These are phyloP conservation scores for Entomortierella parvispora DNA, from an alignment of 192 early-diverging fungal species.

Conservation along the genomic window DNA sequence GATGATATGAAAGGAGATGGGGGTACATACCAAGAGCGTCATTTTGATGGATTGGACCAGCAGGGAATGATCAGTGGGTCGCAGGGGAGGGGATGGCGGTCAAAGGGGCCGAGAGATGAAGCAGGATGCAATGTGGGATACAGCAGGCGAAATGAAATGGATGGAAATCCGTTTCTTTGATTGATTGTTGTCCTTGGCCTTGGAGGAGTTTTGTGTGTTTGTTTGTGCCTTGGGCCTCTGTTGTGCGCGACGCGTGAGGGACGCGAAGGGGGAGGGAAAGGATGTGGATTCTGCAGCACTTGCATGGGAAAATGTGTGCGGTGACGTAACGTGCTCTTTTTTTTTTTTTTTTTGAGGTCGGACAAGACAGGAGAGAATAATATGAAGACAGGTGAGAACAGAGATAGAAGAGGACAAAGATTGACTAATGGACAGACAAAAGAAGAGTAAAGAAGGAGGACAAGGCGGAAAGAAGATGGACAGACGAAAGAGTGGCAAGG, in stretches of 20 bases:
- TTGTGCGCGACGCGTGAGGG: not conserved
- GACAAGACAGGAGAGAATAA: too few species aligned
- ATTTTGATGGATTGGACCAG: conserved; percentile 10
- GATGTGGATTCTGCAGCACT: too few species aligned
- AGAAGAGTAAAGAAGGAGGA: too few species aligned
- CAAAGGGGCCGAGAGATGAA: not conserved
- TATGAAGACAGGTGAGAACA: too few species aligned
- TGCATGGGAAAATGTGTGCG: too few species aligned
- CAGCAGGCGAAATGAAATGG: conserved; percentile 2
- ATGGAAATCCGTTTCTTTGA: not conserved
- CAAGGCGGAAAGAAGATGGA: too few species aligned
- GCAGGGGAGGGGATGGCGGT: not conserved
- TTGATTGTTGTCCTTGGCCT: not conserved
- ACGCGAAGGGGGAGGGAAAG: too few species aligned
- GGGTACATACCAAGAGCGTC: conserved; percentile 35
- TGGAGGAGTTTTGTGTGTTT: not conserved
- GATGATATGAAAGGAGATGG: conserved; percentile 3
- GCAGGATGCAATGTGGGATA: conserved; percentile 18
- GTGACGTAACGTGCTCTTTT: too few species aligned
- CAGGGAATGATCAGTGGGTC: conserved; percentile 15
- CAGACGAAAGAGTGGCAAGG: too few species aligned
- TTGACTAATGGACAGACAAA: too few species aligned
- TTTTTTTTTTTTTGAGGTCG: too few species aligned
- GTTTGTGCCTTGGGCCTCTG: not conserved
- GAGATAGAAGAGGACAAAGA: too few species aligned